Percentiles rank a stretch among this genome's conserved stretches.
Conservation (phyloP, 2,329 filamentous ascomycete species). For the Exophiala sp. region DNA sequence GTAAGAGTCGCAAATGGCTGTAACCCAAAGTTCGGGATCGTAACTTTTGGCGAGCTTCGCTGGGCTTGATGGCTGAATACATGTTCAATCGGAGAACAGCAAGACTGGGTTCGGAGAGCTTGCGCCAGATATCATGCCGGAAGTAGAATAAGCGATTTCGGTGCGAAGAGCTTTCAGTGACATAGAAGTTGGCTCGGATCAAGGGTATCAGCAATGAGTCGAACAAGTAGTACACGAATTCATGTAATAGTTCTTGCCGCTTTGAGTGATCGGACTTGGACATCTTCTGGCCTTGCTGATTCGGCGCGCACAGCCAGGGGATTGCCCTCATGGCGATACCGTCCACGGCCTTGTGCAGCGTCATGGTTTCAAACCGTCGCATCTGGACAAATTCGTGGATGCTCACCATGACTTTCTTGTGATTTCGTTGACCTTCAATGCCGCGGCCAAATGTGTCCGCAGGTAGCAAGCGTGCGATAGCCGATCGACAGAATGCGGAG, state of each 20-base stretch:
- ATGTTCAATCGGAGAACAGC: slow-evolving; percentile 63
- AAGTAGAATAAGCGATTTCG: slow-evolving; percentile 87
- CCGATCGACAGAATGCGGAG: slow-evolving; percentile 81
- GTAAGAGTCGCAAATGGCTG: slow-evolving; percentile 75
- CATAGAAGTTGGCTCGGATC: slow-evolving; percentile 83
- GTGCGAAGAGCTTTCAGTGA: slow-evolving; percentile 82
- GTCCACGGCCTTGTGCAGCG: slow-evolving; percentile 73
- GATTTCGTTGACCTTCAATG: slow-evolving; percentile 57
- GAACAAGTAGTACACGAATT: slow-evolving; percentile 88
- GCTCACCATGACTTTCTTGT: slow-evolving; percentile 57
- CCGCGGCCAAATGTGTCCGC: slow-evolving; percentile 68
- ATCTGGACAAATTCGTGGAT: slow-evolving; percentile 76
- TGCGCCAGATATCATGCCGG: slow-evolving; percentile 86
- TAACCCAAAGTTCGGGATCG: slow-evolving; percentile 66
- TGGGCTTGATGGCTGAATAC: slow-evolving; percentile 70
- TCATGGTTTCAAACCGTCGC: slow-evolving; percentile 76
- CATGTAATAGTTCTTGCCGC: slow-evolving; percentile 71
- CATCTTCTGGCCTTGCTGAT: slow-evolving; percentile 49
- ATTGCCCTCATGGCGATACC: slow-evolving; percentile 69
- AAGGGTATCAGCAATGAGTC: slow-evolving; percentile 88
- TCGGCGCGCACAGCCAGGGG: slow-evolving; percentile 66
- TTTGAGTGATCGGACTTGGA: slow-evolving; percentile 71
- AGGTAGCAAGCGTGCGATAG: slow-evolving; percentile 70
- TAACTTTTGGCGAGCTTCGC: slow-evolving; percentile 57
- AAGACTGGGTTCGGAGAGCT: slow-evolving; percentile 70